A percentile compares a stretch with the other conserved stretches of the same genome.
Conservation (phyloP, 2,329 filamentous ascomycete species). For the Didymellaceae sp. region DNA sequence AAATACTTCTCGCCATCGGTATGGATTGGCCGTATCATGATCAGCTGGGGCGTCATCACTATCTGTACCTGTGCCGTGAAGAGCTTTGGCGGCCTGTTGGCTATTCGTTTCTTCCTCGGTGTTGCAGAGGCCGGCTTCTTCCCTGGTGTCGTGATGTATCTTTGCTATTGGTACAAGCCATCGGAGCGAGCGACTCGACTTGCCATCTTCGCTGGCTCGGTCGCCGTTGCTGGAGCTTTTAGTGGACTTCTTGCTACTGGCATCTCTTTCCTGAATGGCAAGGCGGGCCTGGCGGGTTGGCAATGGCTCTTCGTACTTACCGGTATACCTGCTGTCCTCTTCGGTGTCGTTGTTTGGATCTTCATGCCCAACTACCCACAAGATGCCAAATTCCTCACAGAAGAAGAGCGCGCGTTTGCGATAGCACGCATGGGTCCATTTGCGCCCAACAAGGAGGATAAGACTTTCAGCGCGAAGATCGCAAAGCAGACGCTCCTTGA, state of each 20-base stretch:
- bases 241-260: slow-evolving; percentile 74
- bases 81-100: slow-evolving; percentile 63
- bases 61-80: slow-evolving; percentile 69
- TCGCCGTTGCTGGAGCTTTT: slow-evolving; percentile 77
- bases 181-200: slow-evolving; percentile 76
- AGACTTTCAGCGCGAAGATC: slow-evolving; percentile 55
- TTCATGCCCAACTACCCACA: slow-evolving; percentile 78
- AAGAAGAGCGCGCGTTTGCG: slow-evolving; percentile 73
- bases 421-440: slow-evolving; percentile 65
- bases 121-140: slow-evolving; percentile 72
- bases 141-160: slow-evolving; percentile 72
- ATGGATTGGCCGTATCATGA: slow-evolving; percentile 67
- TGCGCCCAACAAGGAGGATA: slow-evolving; percentile 49
- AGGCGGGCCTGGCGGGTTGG: slow-evolving; percentile 51
- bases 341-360: slow-evolving; percentile 72
- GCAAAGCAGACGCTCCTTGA: slow-evolving; percentile 57
- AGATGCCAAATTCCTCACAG: slow-evolving; percentile 72
- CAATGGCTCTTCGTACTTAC: slow-evolving; percentile 61
- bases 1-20: slow-evolving; percentile 44
- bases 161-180: slow-evolving; percentile 82
- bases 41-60: slow-evolving; percentile 71
- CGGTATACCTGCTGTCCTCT: slow-evolving; percentile 70
- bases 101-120: slow-evolving; percentile 65
- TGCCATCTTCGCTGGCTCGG: slow-evolving; percentile 80
- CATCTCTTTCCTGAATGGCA: slow-evolving; percentile 71